Evolutionary conservation across 805 yeast species (phyloP).

Genomic region (Yamadazyma tumulicola): DNA sequence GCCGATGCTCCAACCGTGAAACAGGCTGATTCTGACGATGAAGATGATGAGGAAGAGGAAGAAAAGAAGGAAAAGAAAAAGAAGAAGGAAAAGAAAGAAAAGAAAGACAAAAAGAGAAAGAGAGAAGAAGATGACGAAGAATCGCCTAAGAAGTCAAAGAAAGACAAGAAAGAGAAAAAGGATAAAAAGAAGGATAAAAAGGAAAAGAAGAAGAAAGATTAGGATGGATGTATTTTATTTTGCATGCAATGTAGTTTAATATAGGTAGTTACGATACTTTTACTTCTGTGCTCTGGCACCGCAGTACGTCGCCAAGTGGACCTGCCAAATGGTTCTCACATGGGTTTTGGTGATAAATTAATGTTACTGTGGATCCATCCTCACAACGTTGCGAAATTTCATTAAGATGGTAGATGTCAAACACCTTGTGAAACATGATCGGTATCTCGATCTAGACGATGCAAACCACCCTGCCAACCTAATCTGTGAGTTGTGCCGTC

Average conservation of each 20-base stretch:
- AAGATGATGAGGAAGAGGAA: constrained; percentile 23
- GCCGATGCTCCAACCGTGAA: constrained; percentile 67
- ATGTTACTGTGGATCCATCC: no score
- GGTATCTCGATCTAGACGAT: constrained; percentile 23
- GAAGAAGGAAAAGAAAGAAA: constrained; percentile 26
- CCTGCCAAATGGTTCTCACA: no score
- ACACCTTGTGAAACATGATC: constrained; percentile 4
- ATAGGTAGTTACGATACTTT: constrained; percentile 1
- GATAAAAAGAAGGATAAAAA: constrained; percentile 28
- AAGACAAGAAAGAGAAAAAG: constrained; percentile 26
- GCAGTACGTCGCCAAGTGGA: no score
- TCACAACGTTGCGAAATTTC: no score
- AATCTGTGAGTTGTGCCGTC: constrained; percentile 75
- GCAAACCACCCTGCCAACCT: constrained; percentile 76
- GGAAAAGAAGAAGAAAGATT: constrained; percentile 12
- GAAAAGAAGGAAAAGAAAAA: constrained; percentile 25
- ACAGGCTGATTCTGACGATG: constrained; percentile 27
- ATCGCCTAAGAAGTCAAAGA: constrained; percentile 18
- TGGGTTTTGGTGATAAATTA: no score
- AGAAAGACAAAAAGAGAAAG: constrained; percentile 16
- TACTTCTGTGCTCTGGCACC: no score
- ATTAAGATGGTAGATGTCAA: constrained; percentile 1
- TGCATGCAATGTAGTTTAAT: constrained; percentile 6
- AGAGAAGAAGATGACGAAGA: constrained; percentile 27
- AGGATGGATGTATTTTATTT: constrained; percentile 1